phyloP scores from a whole-genome alignment of 495 filamentous ascomycete genomes.

The Neurospora discreta region DNA sequence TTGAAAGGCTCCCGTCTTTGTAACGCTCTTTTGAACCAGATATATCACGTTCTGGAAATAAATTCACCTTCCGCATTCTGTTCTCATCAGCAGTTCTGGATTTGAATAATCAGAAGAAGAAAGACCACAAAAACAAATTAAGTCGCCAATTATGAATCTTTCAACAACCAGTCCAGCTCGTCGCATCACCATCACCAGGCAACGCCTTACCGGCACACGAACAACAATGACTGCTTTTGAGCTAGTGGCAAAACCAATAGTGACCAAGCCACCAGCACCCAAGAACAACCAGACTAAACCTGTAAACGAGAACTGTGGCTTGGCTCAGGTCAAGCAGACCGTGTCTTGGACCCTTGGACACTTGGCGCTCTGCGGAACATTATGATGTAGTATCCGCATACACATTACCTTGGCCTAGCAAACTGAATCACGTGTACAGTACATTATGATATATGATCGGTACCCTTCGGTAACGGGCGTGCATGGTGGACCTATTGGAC shows the following conservation, averaged over 20 bases:
- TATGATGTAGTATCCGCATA: not conserved
- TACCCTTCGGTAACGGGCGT: too few species aligned
- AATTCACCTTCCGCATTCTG: not conserved
- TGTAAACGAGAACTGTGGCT: slow-evolving; percentile 7
- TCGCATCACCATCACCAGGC: not conserved
- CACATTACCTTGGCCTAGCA: not conserved
- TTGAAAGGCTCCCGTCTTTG: too few species aligned
- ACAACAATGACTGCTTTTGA: not conserved
- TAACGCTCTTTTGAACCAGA: not conserved
- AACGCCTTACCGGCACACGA: not conserved
- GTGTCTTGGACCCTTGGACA: not conserved
- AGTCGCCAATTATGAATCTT: not conserved
- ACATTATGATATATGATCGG: too few species aligned
- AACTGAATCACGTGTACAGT: too few species aligned
- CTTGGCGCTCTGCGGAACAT: not conserved
- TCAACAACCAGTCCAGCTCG: not conserved
- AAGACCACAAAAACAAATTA: not conserved
- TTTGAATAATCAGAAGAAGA: not conserved
- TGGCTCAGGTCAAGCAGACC: too few species aligned
- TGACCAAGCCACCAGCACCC: not conserved
- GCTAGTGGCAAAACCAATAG: not conserved
- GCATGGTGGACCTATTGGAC: too few species aligned
- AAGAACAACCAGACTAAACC: not conserved
- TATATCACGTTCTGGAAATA: too few species aligned
- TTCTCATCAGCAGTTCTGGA: not conserved